A percentile compares a stretch with the other conserved stretches of the same genome.
Evolutionary conservation across 768 basidiomycete genomes (phyloP).

Genomic region (Leccinum disarticulatum): DNA sequence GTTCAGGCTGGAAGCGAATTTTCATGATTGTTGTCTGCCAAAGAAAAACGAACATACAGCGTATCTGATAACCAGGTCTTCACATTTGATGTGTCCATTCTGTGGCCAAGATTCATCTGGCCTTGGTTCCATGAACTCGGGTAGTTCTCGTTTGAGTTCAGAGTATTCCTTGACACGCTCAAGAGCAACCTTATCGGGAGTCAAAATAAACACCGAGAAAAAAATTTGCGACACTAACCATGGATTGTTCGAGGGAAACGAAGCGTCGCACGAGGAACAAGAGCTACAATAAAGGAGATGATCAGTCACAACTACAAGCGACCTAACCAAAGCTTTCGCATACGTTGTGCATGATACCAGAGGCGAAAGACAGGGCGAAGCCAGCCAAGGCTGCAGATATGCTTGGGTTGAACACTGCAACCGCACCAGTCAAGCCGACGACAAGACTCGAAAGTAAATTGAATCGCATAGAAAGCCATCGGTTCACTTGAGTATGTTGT

Average conservation of each 20-base stretch:
- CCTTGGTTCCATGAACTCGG: slow-evolving; percentile 86
- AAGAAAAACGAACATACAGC: slow-evolving; percentile 48
- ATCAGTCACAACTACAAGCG: slow-evolving; percentile 17
- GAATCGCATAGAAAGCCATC: slow-evolving; percentile 89
- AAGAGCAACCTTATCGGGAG: slow-evolving; percentile 59
- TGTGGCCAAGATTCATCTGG: slow-evolving; percentile 81
- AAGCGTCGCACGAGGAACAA: slow-evolving; percentile 77
- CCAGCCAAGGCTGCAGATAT: slow-evolving; percentile 84
- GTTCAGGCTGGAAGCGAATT: slow-evolving; percentile 57
- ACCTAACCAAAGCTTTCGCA: neutral
- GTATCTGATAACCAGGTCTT: slow-evolving; percentile 75
- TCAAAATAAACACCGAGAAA: neutral
- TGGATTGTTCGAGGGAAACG: slow-evolving; percentile 87
- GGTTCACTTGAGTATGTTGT: slow-evolving; percentile 57
- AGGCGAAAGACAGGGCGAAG: slow-evolving; percentile 83
- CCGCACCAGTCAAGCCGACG: slow-evolving; percentile 68
- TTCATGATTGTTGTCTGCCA: slow-evolving; percentile 1
- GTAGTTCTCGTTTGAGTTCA: slow-evolving; percentile 70
- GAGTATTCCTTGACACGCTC: slow-evolving; percentile 93
- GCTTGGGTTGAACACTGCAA: slow-evolving; percentile 63
- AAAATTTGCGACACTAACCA: slow-evolving; percentile 50
- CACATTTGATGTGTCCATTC: slow-evolving; percentile 63
- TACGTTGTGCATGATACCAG: slow-evolving; percentile 69
- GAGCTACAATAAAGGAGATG: slow-evolving; percentile 35
- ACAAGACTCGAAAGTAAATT: slow-evolving; percentile 73